A percentile compares a stretch with the other conserved stretches of the same genome.
These are phyloP conservation scores for Macrophomina phaseolina DNA, from an alignment of 2,329 filamentous ascomycete genomes.

Conservation along the genomic window DNA sequence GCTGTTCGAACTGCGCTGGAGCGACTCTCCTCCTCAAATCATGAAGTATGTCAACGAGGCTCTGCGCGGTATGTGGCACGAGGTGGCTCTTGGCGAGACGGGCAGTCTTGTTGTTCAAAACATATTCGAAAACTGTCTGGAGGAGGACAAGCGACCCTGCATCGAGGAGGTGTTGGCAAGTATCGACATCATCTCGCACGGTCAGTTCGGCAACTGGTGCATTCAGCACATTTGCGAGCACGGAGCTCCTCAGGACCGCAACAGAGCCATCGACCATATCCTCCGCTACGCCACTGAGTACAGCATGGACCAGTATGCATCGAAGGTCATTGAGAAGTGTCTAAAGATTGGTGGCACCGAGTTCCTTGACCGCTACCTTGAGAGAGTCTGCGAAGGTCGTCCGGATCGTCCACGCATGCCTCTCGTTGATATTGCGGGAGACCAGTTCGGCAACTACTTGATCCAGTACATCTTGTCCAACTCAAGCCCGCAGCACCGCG, in stretches of 20 bases:
- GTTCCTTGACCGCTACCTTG: slow-evolving; percentile 89
- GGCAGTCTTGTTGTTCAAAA: slow-evolving; percentile 98
- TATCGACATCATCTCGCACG: slow-evolving; percentile 95
- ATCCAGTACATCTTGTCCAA: slow-evolving; percentile 97
- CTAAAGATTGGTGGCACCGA: slow-evolving; percentile 93
- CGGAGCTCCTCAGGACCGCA: slow-evolving; percentile 86
- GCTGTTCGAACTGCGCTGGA: slow-evolving; percentile 97
- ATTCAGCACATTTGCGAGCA: slow-evolving; percentile 99
- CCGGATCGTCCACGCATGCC: slow-evolving; percentile 92
- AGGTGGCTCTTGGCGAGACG: slow-evolving; percentile 95
- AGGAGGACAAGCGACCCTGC: slow-evolving; percentile 98
- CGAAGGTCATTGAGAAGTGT: slow-evolving; percentile 98
- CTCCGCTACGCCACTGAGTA: slow-evolving; percentile 93
- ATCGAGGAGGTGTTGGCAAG: slow-evolving; percentile 95
- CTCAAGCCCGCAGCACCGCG: slow-evolving; percentile 83
- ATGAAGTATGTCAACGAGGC: slow-evolving; percentile 99
- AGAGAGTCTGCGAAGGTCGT: slow-evolving; percentile 90
- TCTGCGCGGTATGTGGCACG: slow-evolving; percentile 96
- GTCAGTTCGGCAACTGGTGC: slow-evolving; percentile 99
- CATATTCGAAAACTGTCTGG: slow-evolving; percentile 98
- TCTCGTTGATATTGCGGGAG: slow-evolving; percentile 95
- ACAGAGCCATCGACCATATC: slow-evolving; percentile 92
- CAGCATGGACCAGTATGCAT: slow-evolving; percentile 98
- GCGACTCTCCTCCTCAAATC: slow-evolving; percentile 90
- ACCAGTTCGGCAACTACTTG: slow-evolving; percentile 98